These are phyloP conservation scores for Fraxinus sp. DNA, from an alignment of 305 asterid genomes.

Conservation along the genomic window DNA sequence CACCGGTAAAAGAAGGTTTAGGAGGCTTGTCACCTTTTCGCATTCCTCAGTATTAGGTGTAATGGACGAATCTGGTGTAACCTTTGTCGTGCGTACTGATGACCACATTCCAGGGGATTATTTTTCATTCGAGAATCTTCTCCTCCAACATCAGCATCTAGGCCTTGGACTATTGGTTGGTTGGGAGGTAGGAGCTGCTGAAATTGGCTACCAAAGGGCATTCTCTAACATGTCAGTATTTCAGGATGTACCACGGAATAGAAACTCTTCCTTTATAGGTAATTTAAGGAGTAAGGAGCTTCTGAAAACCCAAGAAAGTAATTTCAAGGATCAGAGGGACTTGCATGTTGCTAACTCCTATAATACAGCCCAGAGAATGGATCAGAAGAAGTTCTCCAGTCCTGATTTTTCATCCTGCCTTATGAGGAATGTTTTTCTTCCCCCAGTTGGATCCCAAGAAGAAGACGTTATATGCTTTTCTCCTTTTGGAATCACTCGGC, in stretches of 20 bases:
- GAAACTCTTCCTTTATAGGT: constrained; percentile 30
- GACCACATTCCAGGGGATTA: constrained; percentile 43
- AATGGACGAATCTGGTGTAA: constrained; percentile 76
- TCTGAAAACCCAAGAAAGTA: constrained; percentile 28
- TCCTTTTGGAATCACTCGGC: constrained; percentile 87
- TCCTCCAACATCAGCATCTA: constrained; percentile 39
- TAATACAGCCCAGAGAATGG: constrained; percentile 31
- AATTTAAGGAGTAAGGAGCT: constrained; percentile 26
- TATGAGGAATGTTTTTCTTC: constrained; percentile 62
- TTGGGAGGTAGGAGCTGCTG: constrained; percentile 78
- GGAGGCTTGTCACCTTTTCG: constrained; percentile 57
- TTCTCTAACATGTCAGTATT: constrained; percentile 32
- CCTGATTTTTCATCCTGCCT: constrained; percentile 40
- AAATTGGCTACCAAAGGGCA: constrained; percentile 72
- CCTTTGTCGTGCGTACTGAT: constrained; percentile 44
- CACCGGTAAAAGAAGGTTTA: constrained; percentile 56
- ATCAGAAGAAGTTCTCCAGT: constrained; percentile 39
- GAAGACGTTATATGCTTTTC: constrained; percentile 72
- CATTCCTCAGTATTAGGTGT: constrained; percentile 67
- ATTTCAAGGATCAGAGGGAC: constrained; percentile 33
- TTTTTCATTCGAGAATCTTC: constrained; percentile 35
- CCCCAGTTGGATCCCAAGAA: constrained; percentile 47
- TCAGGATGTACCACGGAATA: constrained; percentile 28
- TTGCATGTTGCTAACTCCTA: constrained; percentile 32
- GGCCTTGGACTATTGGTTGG: constrained; percentile 55